Base-by-base conservation (phyloP, 2,329 filamentous ascomycete genomes). In the Trichoderma semiorbis region DNA sequence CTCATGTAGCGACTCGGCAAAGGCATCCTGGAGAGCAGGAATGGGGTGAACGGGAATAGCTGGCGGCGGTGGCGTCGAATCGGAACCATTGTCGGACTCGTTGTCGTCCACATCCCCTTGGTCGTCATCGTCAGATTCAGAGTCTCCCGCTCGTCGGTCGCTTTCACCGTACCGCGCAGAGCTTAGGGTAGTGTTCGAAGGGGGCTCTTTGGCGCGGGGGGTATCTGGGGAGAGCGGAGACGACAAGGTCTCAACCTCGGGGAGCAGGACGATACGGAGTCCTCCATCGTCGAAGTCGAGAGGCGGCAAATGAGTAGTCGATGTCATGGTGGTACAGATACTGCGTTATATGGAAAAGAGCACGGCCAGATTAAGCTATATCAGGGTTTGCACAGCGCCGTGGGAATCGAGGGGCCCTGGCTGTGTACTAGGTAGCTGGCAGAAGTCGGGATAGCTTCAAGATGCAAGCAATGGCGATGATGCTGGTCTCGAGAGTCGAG, bases 1-100 rank as follows among this genome's bases (percentile, higher is more conserved):
- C 78, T 96, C 93, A 71, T 89, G 83, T 75, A 96, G 89, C 2
- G 93, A 95, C 81, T 96, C 93, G 76, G 92, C 90, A 79, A 97
- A 96, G 73, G 93, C 92, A 73, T 87, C 89, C 80, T 96, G 93
- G 89, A 96, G 92, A 34, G 88, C 87, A 18, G 88, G 83, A 66
- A 96, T 91, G 7, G 93, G 93, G 78, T 97, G 93, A 14, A 75
- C 74, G 16, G 80, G 80, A 58, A 81, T 79, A 16, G 50, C 43
- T 7, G 71, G 57, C 16, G 70, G 75, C 39, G 69, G 18, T 8
- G 69, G 65, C 14, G 71, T 50, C 30, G 70, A 53, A 24, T 77
- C 77, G 58, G 74, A 70, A 11, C 75, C 74, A 21, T 72, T 69
- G 34, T 74, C 72, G 53, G 26, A 55, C 32, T 67, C 63, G 55